Base-by-base conservation (phyloP, 2,329 filamentous ascomycete species). In the Cercospora sp. region DNA sequence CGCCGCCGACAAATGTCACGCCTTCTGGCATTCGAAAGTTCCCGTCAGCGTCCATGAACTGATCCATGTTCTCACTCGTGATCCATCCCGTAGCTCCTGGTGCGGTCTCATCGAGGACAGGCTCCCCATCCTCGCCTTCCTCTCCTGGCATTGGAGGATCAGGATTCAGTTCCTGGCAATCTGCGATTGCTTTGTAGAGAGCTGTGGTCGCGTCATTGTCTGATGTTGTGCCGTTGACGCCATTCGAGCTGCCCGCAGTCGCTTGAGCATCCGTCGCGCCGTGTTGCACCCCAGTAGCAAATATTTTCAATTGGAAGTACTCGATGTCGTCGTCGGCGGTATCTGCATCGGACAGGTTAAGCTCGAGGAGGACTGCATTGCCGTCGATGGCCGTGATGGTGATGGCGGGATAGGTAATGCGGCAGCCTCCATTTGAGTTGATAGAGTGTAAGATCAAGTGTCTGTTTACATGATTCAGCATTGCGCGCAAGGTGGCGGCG, bases 51-150 rank as follows among this genome's bases (percentile, higher is more conserved):
- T 95, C 91, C 79, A 95, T 91, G 76, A 89, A 97, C 73, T 97
- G 87, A 71, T 90, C 84, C 78, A 97, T 89, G 75, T 97, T 98
- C 66, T 97, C 94, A 8, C 92, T 91, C 16, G 94, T 98, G 76
- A 98, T 93, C 91, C 91, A 94, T 0, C 91, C 91, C 0, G 87
- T 87, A 60, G 90, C 92, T 1, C 91, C 91, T 0, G 91, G 90
- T 78, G 91, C 87, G 0, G 89, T 88, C n/a, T 84, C 79, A 40
- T 78, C 77, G 55, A 79, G 78, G 5, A 70, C 73, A 12, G 79
- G 81, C 6, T 63, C 65, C 20, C 76, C 83, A 1, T 86, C 87
- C 1, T 87, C 87, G 0, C 78, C 80, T 12, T 85, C 87, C 10
- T 75, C 75, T 3, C 84, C 86, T 9, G 83, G 81, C 18, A 40